Evolutionary conservation across 2,329 filamentous ascomycete genomes (phyloP).

Genomic region (Acrodontium crateriforme): DNA sequence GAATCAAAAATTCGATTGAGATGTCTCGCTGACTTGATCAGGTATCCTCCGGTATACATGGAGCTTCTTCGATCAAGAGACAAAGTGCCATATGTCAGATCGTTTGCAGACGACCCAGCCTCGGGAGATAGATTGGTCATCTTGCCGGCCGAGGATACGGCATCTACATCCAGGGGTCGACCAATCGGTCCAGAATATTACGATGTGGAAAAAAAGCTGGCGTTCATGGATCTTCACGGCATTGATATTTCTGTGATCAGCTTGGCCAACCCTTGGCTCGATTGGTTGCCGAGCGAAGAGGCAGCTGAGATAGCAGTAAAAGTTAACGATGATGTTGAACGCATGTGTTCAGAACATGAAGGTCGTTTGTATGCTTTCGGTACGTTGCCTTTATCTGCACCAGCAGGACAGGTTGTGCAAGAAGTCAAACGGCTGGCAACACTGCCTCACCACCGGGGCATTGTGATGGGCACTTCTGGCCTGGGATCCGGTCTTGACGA

Average conservation of each 20-base stretch:
- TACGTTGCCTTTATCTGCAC: conserved; percentile 61
- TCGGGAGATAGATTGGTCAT: conserved; percentile 44
- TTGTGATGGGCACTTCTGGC: conserved; percentile 77
- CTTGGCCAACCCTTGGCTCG: conserved; percentile 86
- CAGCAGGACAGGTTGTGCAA: conserved; percentile 43
- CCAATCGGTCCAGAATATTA: conserved; percentile 76
- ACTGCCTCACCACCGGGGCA: conserved; percentile 61
- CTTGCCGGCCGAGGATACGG: conserved; percentile 17
- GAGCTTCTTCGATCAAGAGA: conserved; percentile 41
- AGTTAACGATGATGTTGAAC: conserved; percentile 67
- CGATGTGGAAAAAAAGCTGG: conserved; percentile 63
- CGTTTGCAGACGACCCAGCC: conserved; percentile 38
- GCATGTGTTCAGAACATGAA: conserved; percentile 51
- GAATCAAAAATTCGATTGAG: no score
- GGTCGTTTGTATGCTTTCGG: conserved; percentile 72
- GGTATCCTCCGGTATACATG: conserved; percentile 35
- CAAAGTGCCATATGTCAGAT: conserved; percentile 57
- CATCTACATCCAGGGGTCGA: conserved; percentile 47
- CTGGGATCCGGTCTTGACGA: conserved; percentile 74
- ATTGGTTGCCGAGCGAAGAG: conserved; percentile 54
- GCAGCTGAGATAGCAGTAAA: conserved; percentile 49
- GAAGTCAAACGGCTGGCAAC: conserved; percentile 50
- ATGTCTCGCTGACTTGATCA: no score
- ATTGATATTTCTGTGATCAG: conserved; percentile 79
- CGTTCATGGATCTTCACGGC: conserved; percentile 73